Evolutionary conservation across 2,329 filamentous ascomycete species (phyloP).

Genomic region (Monosporascus cannonballus): DNA sequence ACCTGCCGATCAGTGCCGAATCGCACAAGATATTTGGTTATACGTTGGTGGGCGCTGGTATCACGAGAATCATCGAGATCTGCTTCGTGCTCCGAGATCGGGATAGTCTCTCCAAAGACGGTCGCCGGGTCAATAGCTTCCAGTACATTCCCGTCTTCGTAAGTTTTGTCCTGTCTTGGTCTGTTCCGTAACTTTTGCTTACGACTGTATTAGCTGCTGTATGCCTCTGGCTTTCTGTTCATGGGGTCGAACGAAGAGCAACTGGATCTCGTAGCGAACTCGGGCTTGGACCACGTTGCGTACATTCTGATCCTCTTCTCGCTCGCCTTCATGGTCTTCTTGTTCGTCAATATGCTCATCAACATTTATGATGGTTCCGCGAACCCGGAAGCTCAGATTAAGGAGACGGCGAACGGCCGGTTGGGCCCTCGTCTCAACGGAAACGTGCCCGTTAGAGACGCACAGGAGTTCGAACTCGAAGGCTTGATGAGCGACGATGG

Average conservation of each 20-base stretch:
- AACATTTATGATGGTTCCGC: slow-evolving; percentile 68
- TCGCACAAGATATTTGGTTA: slow-evolving; percentile 90
- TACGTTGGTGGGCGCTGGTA: slow-evolving; percentile 84
- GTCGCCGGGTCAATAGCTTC: slow-evolving; percentile 62
- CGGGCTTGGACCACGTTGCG: slow-evolving; percentile 78
- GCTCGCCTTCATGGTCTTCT: slow-evolving; percentile 81
- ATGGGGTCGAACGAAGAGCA: slow-evolving; percentile 98
- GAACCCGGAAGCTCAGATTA: slow-evolving; percentile 29
- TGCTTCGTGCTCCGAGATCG: slow-evolving; percentile 77
- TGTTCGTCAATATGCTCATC: slow-evolving; percentile 84
- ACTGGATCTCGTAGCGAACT: slow-evolving; percentile 69
- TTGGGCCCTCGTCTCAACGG: slow-evolving; percentile 28
- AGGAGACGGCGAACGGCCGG: slow-evolving; percentile 32
- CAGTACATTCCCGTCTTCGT: slow-evolving; percentile 66
- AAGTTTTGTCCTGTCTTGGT: slow-evolving; percentile 32
- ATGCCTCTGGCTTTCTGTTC: slow-evolving; percentile 90
- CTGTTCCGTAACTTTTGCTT: slow-evolving; percentile 12
- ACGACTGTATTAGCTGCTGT: slow-evolving; percentile 59
- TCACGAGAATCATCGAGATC: slow-evolving; percentile 84
- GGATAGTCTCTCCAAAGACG: slow-evolving; percentile 58
- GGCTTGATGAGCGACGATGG: slow-evolving; percentile 88
- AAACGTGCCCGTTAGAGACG: slow-evolving; percentile 54
- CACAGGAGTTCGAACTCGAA: slow-evolving; percentile 89
- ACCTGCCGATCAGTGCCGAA: slow-evolving; percentile 75
- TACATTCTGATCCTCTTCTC: slow-evolving; percentile 92